These are phyloP conservation scores for Prillingera fragicola DNA, from an alignment of 1,284 basidiomycete genomes.

Conservation along the genomic window DNA sequence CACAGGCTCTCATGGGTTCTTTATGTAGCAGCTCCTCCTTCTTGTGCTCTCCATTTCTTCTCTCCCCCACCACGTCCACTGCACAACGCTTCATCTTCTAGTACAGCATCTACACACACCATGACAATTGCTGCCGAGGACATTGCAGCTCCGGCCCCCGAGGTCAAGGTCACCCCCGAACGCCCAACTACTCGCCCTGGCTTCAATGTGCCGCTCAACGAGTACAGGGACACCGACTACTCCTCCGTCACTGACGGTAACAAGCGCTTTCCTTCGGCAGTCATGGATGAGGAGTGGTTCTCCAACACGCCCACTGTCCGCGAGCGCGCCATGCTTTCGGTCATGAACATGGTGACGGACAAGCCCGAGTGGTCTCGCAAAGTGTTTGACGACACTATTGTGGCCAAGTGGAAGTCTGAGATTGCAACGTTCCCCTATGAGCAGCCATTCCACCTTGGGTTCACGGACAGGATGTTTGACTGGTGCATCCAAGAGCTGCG, in stretches of 20 bases:
- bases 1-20: no score
- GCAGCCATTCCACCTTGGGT: conserved; percentile 1
- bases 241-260: no score
- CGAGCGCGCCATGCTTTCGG: conserved; percentile 11
- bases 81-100: no score
- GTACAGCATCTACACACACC: no score
- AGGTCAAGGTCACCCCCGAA: neutral
- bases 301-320: conserved; percentile 7
- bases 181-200: neutral
- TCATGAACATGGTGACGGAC: conserved; percentile 12
- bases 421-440: neutral
- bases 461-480: conserved; percentile 11
- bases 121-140: no score
- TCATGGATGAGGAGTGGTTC: conserved; percentile 4
- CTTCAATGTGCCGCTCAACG: neutral
- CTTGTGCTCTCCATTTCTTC: no score
- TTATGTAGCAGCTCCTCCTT: no score
- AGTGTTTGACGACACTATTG: conserved; percentile 7
- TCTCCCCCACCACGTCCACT: no score
- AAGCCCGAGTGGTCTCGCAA: conserved; percentile 11
- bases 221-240: neutral
- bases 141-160: no score
- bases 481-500: conserved; percentile 11
- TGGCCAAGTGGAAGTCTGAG: conserved; percentile 12
- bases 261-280: conserved; percentile 9